These are phyloP conservation scores for Wickerhamomyces bovis DNA, from an alignment of 805 yeast genomes.

Conservation along the genomic window DNA sequence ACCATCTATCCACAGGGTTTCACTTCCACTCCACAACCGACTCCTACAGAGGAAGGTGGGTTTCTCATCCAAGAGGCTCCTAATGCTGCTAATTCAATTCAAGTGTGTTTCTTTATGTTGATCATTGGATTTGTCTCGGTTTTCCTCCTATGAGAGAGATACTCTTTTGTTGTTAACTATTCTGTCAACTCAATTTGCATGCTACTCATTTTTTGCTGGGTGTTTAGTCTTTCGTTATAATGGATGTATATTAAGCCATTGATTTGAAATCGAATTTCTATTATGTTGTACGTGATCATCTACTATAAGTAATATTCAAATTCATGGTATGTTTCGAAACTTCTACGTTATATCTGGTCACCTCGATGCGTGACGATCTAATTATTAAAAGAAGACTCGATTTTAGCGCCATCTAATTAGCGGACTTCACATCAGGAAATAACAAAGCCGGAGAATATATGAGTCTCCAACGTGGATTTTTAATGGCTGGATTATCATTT, in stretches of 20 bases:
- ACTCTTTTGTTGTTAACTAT: too few species aligned
- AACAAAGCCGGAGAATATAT: not conserved
- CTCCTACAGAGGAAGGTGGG: conserved; percentile 1
- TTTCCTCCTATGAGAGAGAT: not conserved
- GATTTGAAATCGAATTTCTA: too few species aligned
- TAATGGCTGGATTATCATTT: not conserved
- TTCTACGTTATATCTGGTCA: too few species aligned
- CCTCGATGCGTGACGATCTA: too few species aligned
- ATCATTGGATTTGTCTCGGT: not conserved
- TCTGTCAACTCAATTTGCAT: not conserved
- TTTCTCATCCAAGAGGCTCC: not conserved
- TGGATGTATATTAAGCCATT: too few species aligned
- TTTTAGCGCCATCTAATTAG: not conserved
- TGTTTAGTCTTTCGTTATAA: too few species aligned
- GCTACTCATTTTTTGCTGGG: not conserved
- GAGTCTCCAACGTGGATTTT: not conserved
- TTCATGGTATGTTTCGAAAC: too few species aligned
- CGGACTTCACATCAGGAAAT: not conserved
- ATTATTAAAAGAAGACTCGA: too few species aligned
- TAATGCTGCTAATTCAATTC: conserved; percentile 1
- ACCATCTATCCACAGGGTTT: not conserved
- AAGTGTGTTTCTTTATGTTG: not conserved
- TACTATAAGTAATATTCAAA: too few species aligned
- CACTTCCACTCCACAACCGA: conserved; percentile 1
- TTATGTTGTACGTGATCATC: too few species aligned